Evolutionary conservation across 2,329 filamentous ascomycete genomes (phyloP).

Genomic region (Microsporum ferrugineum): DNA sequence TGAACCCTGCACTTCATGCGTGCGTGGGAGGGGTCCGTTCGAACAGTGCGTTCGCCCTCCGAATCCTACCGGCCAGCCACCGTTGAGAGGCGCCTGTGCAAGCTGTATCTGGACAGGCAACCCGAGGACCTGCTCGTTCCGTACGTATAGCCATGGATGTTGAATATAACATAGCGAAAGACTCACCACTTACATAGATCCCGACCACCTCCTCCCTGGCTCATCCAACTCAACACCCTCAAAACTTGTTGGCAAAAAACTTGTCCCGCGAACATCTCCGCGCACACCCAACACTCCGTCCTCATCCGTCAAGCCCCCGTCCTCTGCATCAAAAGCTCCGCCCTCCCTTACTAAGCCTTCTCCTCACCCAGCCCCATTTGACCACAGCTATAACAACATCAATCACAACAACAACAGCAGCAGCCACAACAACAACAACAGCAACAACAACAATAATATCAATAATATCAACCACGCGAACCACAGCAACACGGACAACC

Average conservation of each 20-base stretch:
- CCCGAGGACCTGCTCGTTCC: not conserved
- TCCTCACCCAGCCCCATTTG: not conserved
- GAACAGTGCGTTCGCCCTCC: not conserved
- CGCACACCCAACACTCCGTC: not conserved
- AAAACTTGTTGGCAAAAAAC: not conserved
- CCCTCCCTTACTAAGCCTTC: not conserved
- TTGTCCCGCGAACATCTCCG: not conserved
- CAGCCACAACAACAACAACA: not conserved
- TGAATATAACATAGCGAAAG: not conserved
- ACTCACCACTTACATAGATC: not conserved
- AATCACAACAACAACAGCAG: not conserved
- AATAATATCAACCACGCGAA: not conserved
- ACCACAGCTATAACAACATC: not conserved
- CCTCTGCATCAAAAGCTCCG: not conserved
- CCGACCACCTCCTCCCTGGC: not conserved
- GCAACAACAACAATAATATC: not conserved
- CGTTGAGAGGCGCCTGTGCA: not conserved
- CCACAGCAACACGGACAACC: not conserved
- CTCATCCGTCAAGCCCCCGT: not conserved
- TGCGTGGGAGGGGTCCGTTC: not conserved
- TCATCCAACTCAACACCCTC: not conserved
- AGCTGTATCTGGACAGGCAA: conserved; percentile 1
- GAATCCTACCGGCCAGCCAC: not conserved
- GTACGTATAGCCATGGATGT: not conserved
- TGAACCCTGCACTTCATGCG: not conserved